Evolutionary conservation across 2,329 filamentous ascomycete genomes (phyloP), one percentile per base, ranked within the genome.

Genomic region (Penicillium fuscoglaucum): DNA sequence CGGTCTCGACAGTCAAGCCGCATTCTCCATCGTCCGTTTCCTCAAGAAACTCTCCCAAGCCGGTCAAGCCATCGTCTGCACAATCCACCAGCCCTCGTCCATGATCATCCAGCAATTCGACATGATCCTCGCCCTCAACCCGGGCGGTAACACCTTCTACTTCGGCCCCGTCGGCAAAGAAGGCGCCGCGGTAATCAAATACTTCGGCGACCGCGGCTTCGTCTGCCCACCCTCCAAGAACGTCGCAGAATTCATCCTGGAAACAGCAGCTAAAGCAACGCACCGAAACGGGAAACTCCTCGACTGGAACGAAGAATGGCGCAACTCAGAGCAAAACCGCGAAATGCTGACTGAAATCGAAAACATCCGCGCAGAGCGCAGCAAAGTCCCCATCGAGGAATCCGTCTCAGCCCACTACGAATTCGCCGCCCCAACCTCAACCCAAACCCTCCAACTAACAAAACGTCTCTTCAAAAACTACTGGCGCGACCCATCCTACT

Each of bases 271-370:
- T 0, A 86, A 86, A 64, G 80, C 81, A 12, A 75, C 77, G 12
- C 81, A 81, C 55, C 77, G 70, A 40, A 80, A 87, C 48, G 85
- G 85, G 40, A 83, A 78, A 54, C 77, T 75, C 33, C 76, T 90
- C 44, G 82, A 91, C 68, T 93, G 90, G 90, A 88, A 89, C 68
- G 83, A 90, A 37, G 87, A 90, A 69, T 93, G 90, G 90, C 76
- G 78, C 28, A 83, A 83, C 45, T 91, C 87, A 0, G 76, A 84
- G 12, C 82, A 91, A 67, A 84, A 85, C 59, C 77, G 80, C 35
- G 72, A 75, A 1, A 77, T 91, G 19, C 73, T 87, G 6, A 74
- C 83, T 12, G 88, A 92, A 66, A 91, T 93, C 56, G 79, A 87
- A 41, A 78, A 79, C 1, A 84, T 92, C 54, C 84, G 86, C 62